Evolutionary conservation across 163 green algal species (phyloP).

Genomic region (Chlamydomonas reinhardtii): DNA sequence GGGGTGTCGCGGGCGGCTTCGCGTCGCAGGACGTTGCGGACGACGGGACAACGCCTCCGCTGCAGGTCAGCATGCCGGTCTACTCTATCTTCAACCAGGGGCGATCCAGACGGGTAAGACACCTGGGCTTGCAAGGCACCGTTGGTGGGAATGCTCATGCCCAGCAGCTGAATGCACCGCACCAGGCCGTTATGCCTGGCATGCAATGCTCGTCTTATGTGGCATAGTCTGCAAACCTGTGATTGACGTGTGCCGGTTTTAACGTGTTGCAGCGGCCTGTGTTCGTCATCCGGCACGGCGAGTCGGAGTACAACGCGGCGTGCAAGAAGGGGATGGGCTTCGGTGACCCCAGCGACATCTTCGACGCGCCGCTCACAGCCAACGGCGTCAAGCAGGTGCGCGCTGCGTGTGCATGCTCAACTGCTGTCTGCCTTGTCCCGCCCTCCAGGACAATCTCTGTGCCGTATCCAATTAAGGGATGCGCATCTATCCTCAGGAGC

Average conservation of each 20-base stretch:
- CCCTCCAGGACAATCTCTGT: no score
- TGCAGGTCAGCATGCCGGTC: conserved; percentile 12
- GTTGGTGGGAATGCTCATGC: no score
- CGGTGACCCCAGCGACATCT: conserved; percentile 33
- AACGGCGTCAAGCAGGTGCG: conserved; percentile 33
- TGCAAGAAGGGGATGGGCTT: conserved; percentile 6
- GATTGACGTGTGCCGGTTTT: no score
- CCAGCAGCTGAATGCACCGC: no score
- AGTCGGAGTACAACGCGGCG: conserved; percentile 41
- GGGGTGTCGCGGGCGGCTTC: not conserved
- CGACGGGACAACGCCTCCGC: conserved; percentile 31
- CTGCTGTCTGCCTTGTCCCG: not conserved
- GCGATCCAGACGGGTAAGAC: not conserved
- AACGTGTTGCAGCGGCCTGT: not conserved
- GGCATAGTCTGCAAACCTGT: no score
- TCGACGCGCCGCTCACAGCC: conserved; percentile 22
- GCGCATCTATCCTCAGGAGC: no score
- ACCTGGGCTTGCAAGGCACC: no score
- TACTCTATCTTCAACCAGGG: conserved; percentile 36
- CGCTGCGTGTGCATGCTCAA: not conserved
- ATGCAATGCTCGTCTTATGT: no score
- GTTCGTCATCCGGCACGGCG: conserved; percentile 27
- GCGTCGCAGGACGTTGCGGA: not conserved
- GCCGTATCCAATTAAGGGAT: no score
- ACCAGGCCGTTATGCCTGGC: no score